A percentile compares a stretch with the other conserved stretches of the same genome.
These are phyloP conservation scores for Populus hybrid DNA, from an alignment of 441 rosid species.

Conservation along the genomic window DNA sequence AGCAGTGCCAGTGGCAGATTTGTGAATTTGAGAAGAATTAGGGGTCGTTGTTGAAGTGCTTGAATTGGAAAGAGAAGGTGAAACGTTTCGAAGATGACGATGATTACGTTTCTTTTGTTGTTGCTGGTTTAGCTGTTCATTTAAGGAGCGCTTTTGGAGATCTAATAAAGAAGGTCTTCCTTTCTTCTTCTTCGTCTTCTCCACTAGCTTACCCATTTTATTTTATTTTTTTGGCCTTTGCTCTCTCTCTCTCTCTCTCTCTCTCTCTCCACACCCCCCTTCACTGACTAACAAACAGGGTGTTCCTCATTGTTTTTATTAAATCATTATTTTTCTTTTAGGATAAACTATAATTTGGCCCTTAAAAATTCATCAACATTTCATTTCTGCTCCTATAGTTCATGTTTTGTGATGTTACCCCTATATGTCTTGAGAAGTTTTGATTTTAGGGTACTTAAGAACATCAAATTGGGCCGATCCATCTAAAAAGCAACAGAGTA, in stretches of 20 bases:
- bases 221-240: background rate
- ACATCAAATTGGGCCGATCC: too few species aligned
- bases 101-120: background rate
- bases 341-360: background rate
- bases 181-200: constrained; percentile 65
- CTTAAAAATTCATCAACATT: too few species aligned
- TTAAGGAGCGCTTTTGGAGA: constrained; percentile 51
- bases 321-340: background rate
- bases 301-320: background rate
- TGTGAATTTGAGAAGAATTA: constrained; percentile 29
- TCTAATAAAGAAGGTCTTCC: constrained; percentile 69
- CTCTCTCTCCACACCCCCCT: constrained; percentile 13
- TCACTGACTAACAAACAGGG: constrained; percentile 30
- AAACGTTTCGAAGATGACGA: constrained; percentile 3
- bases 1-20: constrained; percentile 32
- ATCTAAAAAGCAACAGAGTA: too few species aligned
- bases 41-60: constrained; percentile 18
- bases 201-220: constrained; percentile 51
- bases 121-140: constrained; percentile 34
- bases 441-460: background rate
- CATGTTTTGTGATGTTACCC: background rate
- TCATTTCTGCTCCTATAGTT: background rate
- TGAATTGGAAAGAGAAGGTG: constrained; percentile 11
- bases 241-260: constrained; percentile 31
- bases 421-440: background rate